phyloP scores from a whole-genome alignment of 2,329 filamentous ascomycete species.

The Calonectria naviculata region DNA sequence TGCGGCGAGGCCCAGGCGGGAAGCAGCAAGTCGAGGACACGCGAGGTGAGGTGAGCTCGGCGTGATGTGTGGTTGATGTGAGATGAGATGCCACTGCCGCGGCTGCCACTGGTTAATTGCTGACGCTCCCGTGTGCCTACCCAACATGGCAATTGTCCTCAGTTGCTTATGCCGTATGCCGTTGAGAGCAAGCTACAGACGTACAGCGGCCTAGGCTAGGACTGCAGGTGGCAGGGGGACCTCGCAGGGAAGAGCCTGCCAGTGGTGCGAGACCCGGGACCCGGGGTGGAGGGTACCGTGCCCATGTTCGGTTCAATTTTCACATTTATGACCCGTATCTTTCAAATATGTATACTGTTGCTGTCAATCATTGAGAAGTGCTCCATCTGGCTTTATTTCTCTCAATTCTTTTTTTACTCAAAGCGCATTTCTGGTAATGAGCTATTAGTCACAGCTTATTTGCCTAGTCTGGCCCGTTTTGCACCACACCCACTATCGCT shows the following conservation, averaged over 20 bases:
- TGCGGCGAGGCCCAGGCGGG: not conserved
- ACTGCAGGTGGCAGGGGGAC: conserved; percentile 16
- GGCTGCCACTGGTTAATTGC: conserved; percentile 23
- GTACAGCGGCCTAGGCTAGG: conserved; percentile 3
- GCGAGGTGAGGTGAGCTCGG: not conserved
- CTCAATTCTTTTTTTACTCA: not conserved
- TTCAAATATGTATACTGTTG: not conserved
- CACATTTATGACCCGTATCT: conserved; percentile 2
- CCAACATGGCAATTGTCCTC: conserved; percentile 8
- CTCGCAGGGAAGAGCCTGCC: conserved; percentile 17
- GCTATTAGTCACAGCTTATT: not conserved
- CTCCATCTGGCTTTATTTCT: not conserved
- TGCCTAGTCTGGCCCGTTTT: not conserved
- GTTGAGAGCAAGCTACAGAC: conserved; percentile 14
- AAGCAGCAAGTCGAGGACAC: not conserved
- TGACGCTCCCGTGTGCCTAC: conserved; percentile 8
- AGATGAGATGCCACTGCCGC: conserved; percentile 14
- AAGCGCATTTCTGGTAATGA: not conserved
- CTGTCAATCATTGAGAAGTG: not conserved
- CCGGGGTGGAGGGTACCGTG: not conserved
- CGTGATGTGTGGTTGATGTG: not conserved
- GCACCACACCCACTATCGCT: not conserved
- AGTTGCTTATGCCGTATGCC: conserved; percentile 2
- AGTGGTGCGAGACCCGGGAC: conserved; percentile 4
- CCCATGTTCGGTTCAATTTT: conserved; percentile 2